Evolutionary conservation across 371 early-diverging fungal genomes (phyloP), one percentile per base, ranked within the genome.

Genomic region (Haplosporangium sp.): DNA sequence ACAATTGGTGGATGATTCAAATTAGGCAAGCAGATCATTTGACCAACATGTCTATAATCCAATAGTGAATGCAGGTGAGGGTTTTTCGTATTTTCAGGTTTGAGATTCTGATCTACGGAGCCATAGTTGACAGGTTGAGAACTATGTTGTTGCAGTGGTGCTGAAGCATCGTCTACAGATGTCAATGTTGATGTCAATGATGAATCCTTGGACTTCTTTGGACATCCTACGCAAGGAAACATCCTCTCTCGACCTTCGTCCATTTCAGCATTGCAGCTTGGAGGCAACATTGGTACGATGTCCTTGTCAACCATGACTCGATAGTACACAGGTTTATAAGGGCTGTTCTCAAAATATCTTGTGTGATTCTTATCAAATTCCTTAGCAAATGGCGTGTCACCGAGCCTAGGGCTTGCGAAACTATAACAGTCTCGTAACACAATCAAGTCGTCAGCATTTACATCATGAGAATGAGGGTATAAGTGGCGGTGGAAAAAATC

Each of bases 361-460:
- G 42, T 52, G 9, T 81, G 76, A 40, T 81, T 64, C 17, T n/a
- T 35, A 39, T 67, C 69, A 27, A 81, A 81, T 48, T 71, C 72
- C 3, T 65, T 45, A n/a, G 86, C 86, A 78, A 88, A 87, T 3
- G 79, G 73, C 0, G 81, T 77, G 56, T 88, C 86, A 1, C 88
- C 86, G 0, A 87, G 69, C 19, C 83, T 86, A 8, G 88, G 87
- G 7, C 79, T 77, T 0, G 87, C 86, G 52, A 83, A 76, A 5
- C 82, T 83, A 58, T 88, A 88, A 4, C 77, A 76, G 52, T 87
- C 87, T 7, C 87, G 68, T 13, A 88, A 52, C 1, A 74, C 40
- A 20, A 79, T 47, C 48, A 81, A 11, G 9, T 67, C 56, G 0
- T 55, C 38, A 7, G 19, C 7, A 17, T 59, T 52, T n/a, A 60